Percentiles rank a stretch among this genome's conserved stretches.
Evolutionary conservation across 2,329 filamentous ascomycete species (phyloP).

Genomic region (Bipolaris sorokiniana): DNA sequence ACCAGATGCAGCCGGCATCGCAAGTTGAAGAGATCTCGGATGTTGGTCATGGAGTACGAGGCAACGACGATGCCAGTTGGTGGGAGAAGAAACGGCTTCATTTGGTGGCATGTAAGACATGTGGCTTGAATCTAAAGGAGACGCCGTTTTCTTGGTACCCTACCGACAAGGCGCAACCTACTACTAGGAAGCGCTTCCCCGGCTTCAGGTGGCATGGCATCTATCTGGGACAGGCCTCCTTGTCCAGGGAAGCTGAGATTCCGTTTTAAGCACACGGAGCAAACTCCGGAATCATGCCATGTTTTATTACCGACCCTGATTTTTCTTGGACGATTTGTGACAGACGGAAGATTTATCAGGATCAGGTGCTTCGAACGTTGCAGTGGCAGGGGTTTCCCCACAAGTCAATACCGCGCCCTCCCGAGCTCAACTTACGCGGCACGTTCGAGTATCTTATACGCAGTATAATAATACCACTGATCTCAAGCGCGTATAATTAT

Average conservation of each 20-base stretch:
- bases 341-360: neutral
- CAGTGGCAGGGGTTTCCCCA: constrained; percentile 6
- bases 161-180: constrained; percentile 7
- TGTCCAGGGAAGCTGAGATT: neutral
- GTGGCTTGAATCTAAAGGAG: neutral
- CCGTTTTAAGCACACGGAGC: neutral
- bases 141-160: constrained; percentile 3
- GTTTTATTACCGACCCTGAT: constrained; percentile 13
- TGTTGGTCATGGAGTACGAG: neutral
- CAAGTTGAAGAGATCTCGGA: neutral
- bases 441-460: neutral
- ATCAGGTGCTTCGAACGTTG: constrained; percentile 12
- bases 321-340: neutral
- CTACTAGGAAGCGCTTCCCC: neutral
- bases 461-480: neutral
- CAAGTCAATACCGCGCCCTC: neutral
- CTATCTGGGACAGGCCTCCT: neutral
- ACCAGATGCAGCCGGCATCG: constrained; percentile 1
- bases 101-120: constrained; percentile 4
- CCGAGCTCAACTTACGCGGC: constrained; percentile 6
- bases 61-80: constrained; percentile 4
- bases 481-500: neutral
- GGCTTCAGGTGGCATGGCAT: neutral
- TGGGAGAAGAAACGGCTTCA: neutral
- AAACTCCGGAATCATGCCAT: neutral